Base-by-base conservation (phyloP, 1,139 yeast genomes). In the Kurtzmaniella quercitrusa region DNA sequence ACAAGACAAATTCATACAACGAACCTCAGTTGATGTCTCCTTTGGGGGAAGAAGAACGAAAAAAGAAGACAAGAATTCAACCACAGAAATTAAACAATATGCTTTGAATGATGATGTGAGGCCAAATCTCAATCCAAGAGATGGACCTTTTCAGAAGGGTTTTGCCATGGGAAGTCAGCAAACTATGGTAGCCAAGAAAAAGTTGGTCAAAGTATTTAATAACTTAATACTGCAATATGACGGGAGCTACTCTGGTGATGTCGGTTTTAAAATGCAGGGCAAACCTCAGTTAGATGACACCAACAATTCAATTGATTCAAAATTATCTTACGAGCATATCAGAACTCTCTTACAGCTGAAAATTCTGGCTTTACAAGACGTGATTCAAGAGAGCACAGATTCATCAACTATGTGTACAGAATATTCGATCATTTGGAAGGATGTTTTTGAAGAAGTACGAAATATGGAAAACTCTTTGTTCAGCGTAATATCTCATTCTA, bases 271-370 rank as follows among this genome's bases (percentile, higher is more conserved):
- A 30, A 14, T 4, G 18, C 4, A 16, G 5, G 18, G 18, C 8
- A 30, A 30, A n/a, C 40, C 39, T 6, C 18, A 16, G 5, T 57
- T 67, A 1, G 74, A 70, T 47, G 76, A 70, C 44, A 42, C 43
- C 2, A 54, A 57, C 20, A 71, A 72, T 47, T 65, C 71, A 2
- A 59, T 70, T 8, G 48, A 49, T 0, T 56, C 60, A 14, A 68
- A 66, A 47, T 47, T 68, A 14, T 68, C 70, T 47, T 43, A 68
- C 5, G 63, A 54, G n/a, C 74, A 74, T 2, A 58, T 71, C 1
- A 41, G 60, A 6, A 51, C 56, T 2, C 57, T 65, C 21, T 46
- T 72, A 18, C 56, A 59, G 26, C 61, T 56, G 37, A 66, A 63
- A 43, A 51, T 54, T 5, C 62, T 60, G 22, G 73, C 68, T 0